phyloP scores from a whole-genome alignment of 2,329 filamentous ascomycete genomes.

The Fusarium nurragi region DNA sequence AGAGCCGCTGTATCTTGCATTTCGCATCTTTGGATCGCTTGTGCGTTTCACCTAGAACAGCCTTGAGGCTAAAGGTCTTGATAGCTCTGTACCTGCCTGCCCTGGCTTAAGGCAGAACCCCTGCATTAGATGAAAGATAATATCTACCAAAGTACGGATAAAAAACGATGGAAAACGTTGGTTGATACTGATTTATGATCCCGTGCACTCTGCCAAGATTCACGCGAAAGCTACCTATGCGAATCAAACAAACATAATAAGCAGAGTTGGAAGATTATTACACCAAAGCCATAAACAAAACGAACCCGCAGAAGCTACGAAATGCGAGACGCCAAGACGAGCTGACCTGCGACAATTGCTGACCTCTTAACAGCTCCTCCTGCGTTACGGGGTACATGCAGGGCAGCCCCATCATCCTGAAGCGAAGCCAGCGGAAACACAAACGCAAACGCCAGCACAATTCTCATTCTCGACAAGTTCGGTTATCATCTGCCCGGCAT shows the following conservation, averaged over 20 bases:
- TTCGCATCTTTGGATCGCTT: conserved; percentile 13
- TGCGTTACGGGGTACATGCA: conserved; percentile 19
- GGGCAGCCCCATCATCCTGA: conserved; percentile 3
- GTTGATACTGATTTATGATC: background rate
- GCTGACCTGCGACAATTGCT: conserved; percentile 28
- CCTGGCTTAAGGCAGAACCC: conserved; percentile 5
- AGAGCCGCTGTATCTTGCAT: conserved; percentile 24
- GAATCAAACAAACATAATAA: background rate
- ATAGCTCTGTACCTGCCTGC: background rate
- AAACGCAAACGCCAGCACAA: conserved; percentile 19
- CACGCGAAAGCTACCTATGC: background rate
- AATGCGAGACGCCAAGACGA: conserved; percentile 21
- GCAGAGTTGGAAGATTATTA: background rate
- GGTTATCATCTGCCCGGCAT: background rate
- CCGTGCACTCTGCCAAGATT: background rate
- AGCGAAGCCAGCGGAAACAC: conserved; percentile 34
- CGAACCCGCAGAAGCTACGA: conserved; percentile 5
- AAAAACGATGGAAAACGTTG: background rate
- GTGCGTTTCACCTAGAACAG: conserved; percentile 18
- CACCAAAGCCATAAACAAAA: background rate
- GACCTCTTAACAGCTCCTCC: background rate
- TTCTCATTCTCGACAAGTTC: conserved; percentile 4
- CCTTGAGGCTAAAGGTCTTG: background rate
- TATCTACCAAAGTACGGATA: background rate
- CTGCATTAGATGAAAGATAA: conserved; percentile 17